Evolutionary conservation across 1,284 basidiomycete species (phyloP), one percentile per base, ranked within the genome.

Genomic region (Cryptococcus depauperatus): DNA sequence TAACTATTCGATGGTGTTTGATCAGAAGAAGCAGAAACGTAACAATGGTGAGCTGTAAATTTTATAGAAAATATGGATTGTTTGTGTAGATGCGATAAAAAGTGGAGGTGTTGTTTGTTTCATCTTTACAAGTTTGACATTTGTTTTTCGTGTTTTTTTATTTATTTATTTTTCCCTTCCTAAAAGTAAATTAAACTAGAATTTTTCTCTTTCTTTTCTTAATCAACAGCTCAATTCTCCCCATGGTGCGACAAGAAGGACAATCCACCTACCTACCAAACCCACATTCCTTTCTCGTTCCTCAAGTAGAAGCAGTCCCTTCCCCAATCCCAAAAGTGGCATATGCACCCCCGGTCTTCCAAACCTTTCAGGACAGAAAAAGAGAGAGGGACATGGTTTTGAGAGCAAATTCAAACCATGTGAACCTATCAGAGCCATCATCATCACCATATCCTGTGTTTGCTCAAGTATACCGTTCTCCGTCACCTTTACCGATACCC

Each of bases 351-450:
- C 69, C 69, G 1, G 58, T 62, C 9, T 66, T 71, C 44, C 58
- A 61, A 47, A 69, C 69, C 3, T 71, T 69, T 42, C 64, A 67
- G 48, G 64, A 68, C 19, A 54, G 66, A 21, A 63, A 60, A 47
- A 47, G 61, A 25, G 66, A 61, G 26, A 64, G 63, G 33, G 64
- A 69, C 35, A 35, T 50, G 27, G 58, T 58, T 2, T 27, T 61
- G 23, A 37, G 47, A 19, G 54, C 56, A 8, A 49, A 53, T 13
- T 42, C 37, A 13, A 43, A 43, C 4, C 26, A 27, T 10, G 18
- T 21, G 39, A 23, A 13, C 22, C 34, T n/a, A n/a, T n/a, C n/a
- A n/a, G n/a, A n/a, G n/a, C n/a, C n/a, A n/a, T n/a, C n/a, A n/a
- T n/a, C n/a, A n/a, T n/a, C n/a, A 11, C 14, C 30, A 13, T 7